These are phyloP conservation scores for Aspergillus panamensis DNA, from an alignment of 495 filamentous ascomycete species.

Conservation along the genomic window DNA sequence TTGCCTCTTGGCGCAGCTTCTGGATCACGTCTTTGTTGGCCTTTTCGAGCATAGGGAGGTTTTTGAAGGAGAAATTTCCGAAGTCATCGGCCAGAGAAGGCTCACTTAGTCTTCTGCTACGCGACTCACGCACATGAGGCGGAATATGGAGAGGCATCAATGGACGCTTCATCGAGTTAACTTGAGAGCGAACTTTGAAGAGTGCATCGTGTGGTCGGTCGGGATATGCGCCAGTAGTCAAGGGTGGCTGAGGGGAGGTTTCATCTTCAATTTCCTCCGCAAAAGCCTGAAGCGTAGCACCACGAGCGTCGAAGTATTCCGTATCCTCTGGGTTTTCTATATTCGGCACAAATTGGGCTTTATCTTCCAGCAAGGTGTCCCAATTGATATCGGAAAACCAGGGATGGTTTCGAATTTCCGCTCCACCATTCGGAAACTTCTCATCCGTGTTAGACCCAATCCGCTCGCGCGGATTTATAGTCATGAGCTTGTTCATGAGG, in stretches of 20 bases:
- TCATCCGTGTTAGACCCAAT: conserved; percentile 82
- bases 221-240: conserved; percentile 51
- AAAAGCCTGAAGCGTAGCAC: conserved; percentile 85
- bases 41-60: conserved; percentile 92
- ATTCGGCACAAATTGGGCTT: conserved; percentile 91
- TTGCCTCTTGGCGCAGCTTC: conserved; percentile 83
- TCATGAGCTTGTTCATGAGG: conserved; percentile 86
- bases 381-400: conserved; percentile 91
- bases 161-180: conserved; percentile 77
- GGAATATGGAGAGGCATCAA: conserved; percentile 96
- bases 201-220: conserved; percentile 94
- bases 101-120: conserved; percentile 85
- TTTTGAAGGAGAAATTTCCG: conserved; percentile 95
- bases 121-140: conserved; percentile 79
- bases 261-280: conserved; percentile 93
- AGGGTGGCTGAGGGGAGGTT: conserved; percentile 55
- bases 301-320: conserved; percentile 92
- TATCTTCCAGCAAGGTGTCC: conserved; percentile 85
- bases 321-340: conserved; percentile 95
- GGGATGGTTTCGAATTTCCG: conserved; percentile 81
- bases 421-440: conserved; percentile 74
- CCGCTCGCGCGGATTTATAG: conserved; percentile 70
- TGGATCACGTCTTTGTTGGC: conserved; percentile 99
- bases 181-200: conserved; percentile 81
- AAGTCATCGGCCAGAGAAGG: conserved; percentile 88